Percentiles rank a stretch among this genome's conserved stretches.
Evolutionary conservation across 1,139 yeast species (phyloP).

Genomic region (Blastobotrys buckinghamii): DNA sequence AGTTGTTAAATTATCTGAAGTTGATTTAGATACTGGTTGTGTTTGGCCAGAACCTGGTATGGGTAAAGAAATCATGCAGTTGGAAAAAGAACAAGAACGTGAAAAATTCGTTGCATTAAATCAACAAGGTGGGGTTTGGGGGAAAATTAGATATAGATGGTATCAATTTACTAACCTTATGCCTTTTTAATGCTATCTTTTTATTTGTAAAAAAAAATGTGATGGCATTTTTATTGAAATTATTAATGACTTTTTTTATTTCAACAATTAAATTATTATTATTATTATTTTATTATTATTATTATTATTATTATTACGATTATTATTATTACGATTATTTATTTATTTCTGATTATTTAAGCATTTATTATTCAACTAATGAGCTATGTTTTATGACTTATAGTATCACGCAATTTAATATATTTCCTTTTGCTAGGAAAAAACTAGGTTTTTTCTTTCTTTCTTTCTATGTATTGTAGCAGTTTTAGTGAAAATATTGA

Average conservation of each 20-base stretch:
- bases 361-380: neutral
- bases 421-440: no score
- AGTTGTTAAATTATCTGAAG: constrained; percentile 15
- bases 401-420: no score
- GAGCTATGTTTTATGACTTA: no score
- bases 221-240: no score
- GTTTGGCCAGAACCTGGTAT: constrained; percentile 24
- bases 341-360: no score
- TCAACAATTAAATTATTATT: neutral
- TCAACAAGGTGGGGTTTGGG: constrained; percentile 4
- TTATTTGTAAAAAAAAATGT: neutral
- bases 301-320: neutral
- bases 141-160: constrained; percentile 12
- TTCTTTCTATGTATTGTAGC: no score
- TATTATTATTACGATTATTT: neutral
- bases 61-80: constrained; percentile 19
- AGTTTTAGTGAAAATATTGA: no score
- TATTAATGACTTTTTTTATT: no score
- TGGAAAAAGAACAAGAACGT: constrained; percentile 15
- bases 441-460: no score
- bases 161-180: constrained; percentile 11
- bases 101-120: constrained; percentile 4
- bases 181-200: neutral
- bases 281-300: neutral
- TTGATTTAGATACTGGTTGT: constrained; percentile 21